Evolutionary conservation across 257 asterid species (phyloP), one percentile per base, ranked within the genome.

Genomic region (Ilex asprella): DNA sequence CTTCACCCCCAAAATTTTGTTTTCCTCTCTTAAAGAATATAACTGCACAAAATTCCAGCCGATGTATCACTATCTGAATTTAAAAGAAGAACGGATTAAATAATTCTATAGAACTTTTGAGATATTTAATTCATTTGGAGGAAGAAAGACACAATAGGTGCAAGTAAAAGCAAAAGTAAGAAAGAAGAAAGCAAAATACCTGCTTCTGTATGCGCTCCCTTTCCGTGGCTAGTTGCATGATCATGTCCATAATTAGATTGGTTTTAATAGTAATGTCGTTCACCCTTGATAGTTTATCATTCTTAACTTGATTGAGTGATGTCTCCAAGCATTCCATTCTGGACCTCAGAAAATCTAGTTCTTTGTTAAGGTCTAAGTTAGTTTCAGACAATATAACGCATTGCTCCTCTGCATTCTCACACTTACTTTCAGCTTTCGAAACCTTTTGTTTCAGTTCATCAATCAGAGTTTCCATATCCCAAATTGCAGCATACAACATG

Each of bases 401-500:
- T 64, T 71, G 79, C 66, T 82, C 99, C 81, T 86, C 97, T 0
- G 79, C 75, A 63, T 60, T 73, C 60, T 85, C 89, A 1, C 79
- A 67, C 85, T 75, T 85, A 43, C 75, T 70, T 72, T 92, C 96
- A 50, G 95, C 82, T 49, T 70, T 76, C 0, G 82, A 69, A 50
- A 82, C 96, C 58, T 81, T 85, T 56, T 89, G 97, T 70, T 81
- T 89, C 84, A 89, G 79, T 67, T 92, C 99, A 66, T 92, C 99
- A 14, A 89, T 87, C 13, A 92, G 67, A 16, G 89, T 89, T 70
- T 92, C 99, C 99, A 92, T 92, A 75, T 92, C 99, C 95, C 95
- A 92, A 56, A 92, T 92, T 32, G 99, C 97, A 39, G 89, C 53
- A 60, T 92, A 92, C 51, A 92, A 39, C 96, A 82, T 83, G 66